phyloP scores from a whole-genome alignment of 176 grass and related monocot species.

The Alopecurus myosuroides region DNA sequence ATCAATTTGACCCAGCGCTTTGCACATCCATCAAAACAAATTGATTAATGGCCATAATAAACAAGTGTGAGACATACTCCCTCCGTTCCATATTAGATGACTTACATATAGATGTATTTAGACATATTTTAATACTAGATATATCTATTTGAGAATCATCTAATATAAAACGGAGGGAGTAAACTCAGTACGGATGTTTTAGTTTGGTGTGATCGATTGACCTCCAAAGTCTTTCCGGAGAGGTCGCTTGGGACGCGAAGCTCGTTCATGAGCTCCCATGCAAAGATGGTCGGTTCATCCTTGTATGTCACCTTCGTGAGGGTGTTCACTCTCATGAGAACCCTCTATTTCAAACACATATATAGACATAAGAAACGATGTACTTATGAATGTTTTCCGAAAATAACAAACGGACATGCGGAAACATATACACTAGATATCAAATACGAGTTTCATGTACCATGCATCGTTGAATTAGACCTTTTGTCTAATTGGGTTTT shows the following conservation, averaged over 20 bases:
- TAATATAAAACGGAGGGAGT: no score
- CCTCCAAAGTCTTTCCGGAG: constrained; percentile 54
- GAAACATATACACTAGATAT: no score
- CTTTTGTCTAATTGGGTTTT: no score
- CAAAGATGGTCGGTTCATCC: constrained; percentile 69
- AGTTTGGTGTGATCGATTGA: neutral
- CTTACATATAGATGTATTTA: no score
- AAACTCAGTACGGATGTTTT: neutral
- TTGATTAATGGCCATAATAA: neutral
- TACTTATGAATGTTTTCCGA: no score
- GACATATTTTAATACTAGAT: no score
- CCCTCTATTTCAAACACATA: constrained; percentile 6
- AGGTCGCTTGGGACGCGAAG: constrained; percentile 67
- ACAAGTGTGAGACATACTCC: neutral
- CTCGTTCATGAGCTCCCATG: constrained; percentile 92
- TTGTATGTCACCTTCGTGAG: constrained; percentile 63
- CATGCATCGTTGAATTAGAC: no score
- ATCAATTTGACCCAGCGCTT: constrained; percentile 60
- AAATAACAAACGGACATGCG: no score
- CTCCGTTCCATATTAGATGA: no score
- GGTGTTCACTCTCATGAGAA: constrained; percentile 62
- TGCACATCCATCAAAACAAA: constrained; percentile 2
- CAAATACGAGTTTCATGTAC: no score
- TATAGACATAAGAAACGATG: no score
- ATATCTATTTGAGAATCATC: no score